Percentiles rank a stretch among this genome's conserved stretches.
Evolutionary conservation across 257 asterid species (phyloP).

Genomic region (Nicotiana sylvestris): DNA sequence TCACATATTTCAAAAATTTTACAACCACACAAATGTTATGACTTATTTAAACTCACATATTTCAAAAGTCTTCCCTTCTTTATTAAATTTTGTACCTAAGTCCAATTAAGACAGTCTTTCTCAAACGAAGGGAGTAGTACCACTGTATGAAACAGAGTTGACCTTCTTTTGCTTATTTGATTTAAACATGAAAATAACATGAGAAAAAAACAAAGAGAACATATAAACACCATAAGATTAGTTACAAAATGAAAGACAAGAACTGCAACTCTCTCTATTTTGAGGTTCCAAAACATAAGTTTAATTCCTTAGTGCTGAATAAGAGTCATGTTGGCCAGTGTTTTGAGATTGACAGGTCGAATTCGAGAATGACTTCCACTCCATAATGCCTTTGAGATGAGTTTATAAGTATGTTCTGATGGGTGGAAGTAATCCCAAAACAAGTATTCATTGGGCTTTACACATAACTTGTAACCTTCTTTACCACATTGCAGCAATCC

Average conservation of each 20-base stretch:
- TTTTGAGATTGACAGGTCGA: constrained; percentile 53
- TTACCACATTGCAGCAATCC: constrained; percentile 64
- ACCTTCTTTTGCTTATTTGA: background rate
- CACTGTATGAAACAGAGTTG: no score
- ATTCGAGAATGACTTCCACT: constrained; percentile 34
- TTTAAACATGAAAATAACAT: background rate
- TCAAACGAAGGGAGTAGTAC: no score
- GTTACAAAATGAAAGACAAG: background rate
- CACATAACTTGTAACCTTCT: constrained; percentile 55
- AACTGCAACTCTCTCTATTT: background rate
- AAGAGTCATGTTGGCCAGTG: constrained; percentile 32
- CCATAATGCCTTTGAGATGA: constrained; percentile 62
- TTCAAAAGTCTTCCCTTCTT: no score
- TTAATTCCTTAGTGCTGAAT: background rate
- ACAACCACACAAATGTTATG: no score
- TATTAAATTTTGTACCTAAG: no score
- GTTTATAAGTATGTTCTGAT: constrained; percentile 52
- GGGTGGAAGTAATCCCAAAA: constrained; percentile 87
- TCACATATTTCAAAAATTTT: no score
- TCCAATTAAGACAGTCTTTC: no score
- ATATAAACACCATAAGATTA: background rate
- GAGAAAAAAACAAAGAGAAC: background rate
- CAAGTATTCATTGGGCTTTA: constrained; percentile 34
- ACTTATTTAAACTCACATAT: no score
- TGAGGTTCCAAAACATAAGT: background rate